Conservation (phyloP, 805 yeast species). For the Torulaspora franciscae region DNA sequence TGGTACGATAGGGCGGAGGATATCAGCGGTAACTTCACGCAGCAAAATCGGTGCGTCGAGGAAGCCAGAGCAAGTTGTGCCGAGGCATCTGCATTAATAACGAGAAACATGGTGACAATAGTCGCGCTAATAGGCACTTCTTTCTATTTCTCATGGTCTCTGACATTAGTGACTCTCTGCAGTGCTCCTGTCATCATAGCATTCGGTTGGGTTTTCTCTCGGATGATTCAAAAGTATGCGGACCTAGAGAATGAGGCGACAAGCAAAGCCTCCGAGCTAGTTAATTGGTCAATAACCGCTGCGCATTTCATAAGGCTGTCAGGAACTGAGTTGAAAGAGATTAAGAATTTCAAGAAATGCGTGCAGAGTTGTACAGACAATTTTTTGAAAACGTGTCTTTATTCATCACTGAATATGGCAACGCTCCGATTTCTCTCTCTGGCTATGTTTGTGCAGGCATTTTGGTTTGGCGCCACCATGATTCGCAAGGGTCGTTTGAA, state of each 20-base stretch:
- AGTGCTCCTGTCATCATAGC: slow-evolving; percentile 62
- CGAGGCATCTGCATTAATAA: slow-evolving; percentile 55
- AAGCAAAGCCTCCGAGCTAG: slow-evolving; percentile 50
- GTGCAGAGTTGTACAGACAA: slow-evolving; percentile 35
- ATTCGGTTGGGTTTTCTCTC: slow-evolving; percentile 48
- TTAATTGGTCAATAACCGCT: slow-evolving; percentile 67
- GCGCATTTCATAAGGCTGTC: slow-evolving; percentile 57
- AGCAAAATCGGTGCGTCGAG: slow-evolving; percentile 66
- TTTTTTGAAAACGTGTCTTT: slow-evolving; percentile 44
- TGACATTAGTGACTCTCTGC: slow-evolving; percentile 73
- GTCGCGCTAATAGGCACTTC: slow-evolving; percentile 57
- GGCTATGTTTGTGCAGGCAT: slow-evolving; percentile 82
- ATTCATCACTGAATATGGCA: slow-evolving; percentile 51
- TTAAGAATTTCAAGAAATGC: slow-evolving; percentile 37
- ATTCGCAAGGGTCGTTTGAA: slow-evolving; percentile 47
- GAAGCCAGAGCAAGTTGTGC: slow-evolving; percentile 65
- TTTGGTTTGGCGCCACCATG: slow-evolving; percentile 82
- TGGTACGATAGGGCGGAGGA: slow-evolving; percentile 63
- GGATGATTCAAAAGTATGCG: slow-evolving; percentile 46
- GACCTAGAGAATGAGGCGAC: slow-evolving; percentile 52
- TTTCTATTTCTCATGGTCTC: slow-evolving; percentile 75
- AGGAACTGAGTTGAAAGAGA: slow-evolving; percentile 53
- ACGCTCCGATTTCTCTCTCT: slow-evolving; percentile 53
- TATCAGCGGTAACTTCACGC: slow-evolving; percentile 59
- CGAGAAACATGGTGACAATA: slow-evolving; percentile 51